phyloP scores from a whole-genome alignment of 2,329 filamentous ascomycete species.

The Parastagonospora nodorum region DNA sequence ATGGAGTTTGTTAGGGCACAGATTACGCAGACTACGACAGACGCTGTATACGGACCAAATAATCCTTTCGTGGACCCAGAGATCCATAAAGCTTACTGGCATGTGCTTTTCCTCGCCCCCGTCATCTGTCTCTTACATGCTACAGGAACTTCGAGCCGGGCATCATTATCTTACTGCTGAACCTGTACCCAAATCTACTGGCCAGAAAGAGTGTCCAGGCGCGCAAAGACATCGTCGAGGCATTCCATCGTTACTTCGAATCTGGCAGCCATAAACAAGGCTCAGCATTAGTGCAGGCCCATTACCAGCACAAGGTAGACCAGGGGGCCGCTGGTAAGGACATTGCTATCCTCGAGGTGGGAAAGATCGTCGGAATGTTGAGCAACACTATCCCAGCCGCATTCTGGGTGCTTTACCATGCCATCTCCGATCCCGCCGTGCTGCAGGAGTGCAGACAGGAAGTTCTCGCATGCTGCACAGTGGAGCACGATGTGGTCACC shows the following conservation, averaged over 20 bases:
- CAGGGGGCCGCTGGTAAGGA: constrained; percentile 39
- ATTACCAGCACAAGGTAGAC: constrained; percentile 35
- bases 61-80: constrained; percentile 44
- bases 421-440: constrained; percentile 38
- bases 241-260: constrained; percentile 47
- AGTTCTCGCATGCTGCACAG: constrained; percentile 31
- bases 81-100: constrained; percentile 22
- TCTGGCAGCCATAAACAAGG: constrained; percentile 39
- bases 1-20: constrained; percentile 31
- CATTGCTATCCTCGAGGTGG: constrained; percentile 49
- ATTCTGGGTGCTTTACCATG: constrained; percentile 48
- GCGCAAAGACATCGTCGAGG: constrained; percentile 37
- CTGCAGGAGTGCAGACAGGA: constrained; percentile 39
- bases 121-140: constrained; percentile 16
- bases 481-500: constrained; percentile 9
- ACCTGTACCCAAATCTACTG: constrained; percentile 4
- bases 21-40: constrained; percentile 42
- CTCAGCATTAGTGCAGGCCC: constrained; percentile 40
- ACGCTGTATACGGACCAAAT: constrained; percentile 46
- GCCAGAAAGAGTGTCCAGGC: constrained; percentile 34
- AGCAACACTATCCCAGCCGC: constrained; percentile 45
- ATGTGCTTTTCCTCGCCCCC: background rate
- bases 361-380: constrained; percentile 43
- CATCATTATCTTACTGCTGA: constrained; percentile 9
- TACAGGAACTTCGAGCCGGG: constrained; percentile 26